phyloP scores from a whole-genome alignment of 345 rosid genomes.

The Iberis pinnata region DNA sequence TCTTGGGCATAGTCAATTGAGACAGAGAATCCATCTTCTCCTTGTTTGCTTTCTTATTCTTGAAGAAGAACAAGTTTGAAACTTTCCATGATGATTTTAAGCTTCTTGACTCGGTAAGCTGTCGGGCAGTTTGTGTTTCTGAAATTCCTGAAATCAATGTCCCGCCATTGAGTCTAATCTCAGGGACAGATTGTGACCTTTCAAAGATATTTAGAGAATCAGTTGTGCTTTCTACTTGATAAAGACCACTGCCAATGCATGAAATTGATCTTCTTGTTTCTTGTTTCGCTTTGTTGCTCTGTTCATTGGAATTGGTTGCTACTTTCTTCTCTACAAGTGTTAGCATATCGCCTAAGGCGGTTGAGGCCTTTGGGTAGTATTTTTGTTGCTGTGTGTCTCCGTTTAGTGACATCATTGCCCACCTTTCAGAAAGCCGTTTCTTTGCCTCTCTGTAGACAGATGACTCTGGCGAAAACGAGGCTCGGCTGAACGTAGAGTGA shows the following conservation, averaged over 20 bases:
- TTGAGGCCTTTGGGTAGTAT: slow-evolving; percentile 49
- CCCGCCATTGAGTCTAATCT: slow-evolving; percentile 41
- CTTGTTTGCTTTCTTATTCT: slow-evolving; percentile 54
- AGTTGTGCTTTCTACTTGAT: slow-evolving; percentile 37
- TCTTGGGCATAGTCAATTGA: slow-evolving; percentile 20
- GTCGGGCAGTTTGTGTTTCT: slow-evolving; percentile 40
- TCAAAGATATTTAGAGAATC: slow-evolving; percentile 44
- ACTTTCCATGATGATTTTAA: slow-evolving; percentile 65
- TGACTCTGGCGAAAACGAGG: slow-evolving; percentile 80
- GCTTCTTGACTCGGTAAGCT: slow-evolving; percentile 43
- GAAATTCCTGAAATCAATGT: slow-evolving; percentile 36
- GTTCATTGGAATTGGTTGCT: slow-evolving; percentile 35
- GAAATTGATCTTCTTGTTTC: slow-evolving; percentile 50
- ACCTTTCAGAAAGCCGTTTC: slow-evolving; percentile 77
- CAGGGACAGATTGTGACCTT: slow-evolving; percentile 78
- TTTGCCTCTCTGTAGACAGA: slow-evolving; percentile 58
- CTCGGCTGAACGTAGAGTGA: slow-evolving; percentile 59
- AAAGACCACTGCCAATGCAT: slow-evolving; percentile 33
- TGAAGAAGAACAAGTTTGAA: slow-evolving; percentile 73
- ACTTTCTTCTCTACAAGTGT: slow-evolving; percentile 58
- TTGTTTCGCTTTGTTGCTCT: slow-evolving; percentile 32
- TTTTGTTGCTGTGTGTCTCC: slow-evolving; percentile 49
- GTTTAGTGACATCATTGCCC: slow-evolving; percentile 81
- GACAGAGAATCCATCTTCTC: slow-evolving; percentile 39
- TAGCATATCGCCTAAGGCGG: slow-evolving; percentile 94